Conservation (phyloP, 2,329 filamentous ascomycete species). For the Colletotrichum orbiculare region DNA sequence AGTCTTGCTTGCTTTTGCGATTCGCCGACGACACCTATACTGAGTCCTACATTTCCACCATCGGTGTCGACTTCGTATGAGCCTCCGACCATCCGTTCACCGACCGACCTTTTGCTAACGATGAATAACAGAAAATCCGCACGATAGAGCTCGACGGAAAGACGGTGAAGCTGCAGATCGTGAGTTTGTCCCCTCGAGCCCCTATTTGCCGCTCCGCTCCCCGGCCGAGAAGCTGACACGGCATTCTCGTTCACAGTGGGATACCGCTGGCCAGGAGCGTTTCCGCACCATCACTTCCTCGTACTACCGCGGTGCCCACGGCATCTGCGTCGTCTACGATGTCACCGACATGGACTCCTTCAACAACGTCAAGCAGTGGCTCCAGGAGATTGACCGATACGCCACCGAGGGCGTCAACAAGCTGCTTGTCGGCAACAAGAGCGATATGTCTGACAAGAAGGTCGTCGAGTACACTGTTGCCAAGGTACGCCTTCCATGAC, state of each 20-base stretch:
- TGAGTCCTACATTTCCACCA: constrained; percentile 99
- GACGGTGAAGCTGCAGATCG: constrained; percentile 99
- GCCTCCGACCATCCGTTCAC: not conserved
- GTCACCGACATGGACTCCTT: constrained; percentile 99
- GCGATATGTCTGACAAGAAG: constrained; percentile 99
- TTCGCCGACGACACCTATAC: constrained; percentile 99
- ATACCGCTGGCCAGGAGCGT: constrained; percentile 98
- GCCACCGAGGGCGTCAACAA: constrained; percentile 99
- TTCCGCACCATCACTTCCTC: constrained; percentile 99
- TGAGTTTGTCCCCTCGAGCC: constrained; percentile 60
- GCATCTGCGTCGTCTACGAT: constrained; percentile 99
- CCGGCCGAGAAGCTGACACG: constrained; percentile 41
- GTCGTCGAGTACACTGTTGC: constrained; percentile 99
- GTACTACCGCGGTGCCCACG: constrained; percentile 98
- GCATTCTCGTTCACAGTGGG: constrained; percentile 76
- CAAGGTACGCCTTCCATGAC: constrained; percentile 74
- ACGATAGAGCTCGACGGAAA: constrained; percentile 99
- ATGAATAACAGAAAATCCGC: constrained; percentile 86
- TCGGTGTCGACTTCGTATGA: constrained; percentile 97
- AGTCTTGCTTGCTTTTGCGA: constrained; percentile 97
- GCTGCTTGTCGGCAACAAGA: constrained; percentile 99
- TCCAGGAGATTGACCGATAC: constrained; percentile 99
- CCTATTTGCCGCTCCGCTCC: not conserved
- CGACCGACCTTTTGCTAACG: constrained; percentile 25
- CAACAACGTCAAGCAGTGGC: constrained; percentile 99